Percentiles rank a stretch among this genome's conserved stretches.
Evolutionary conservation across 139 green algal species (phyloP).

Genomic region (Auxenochlorella pyrenoidosa): DNA sequence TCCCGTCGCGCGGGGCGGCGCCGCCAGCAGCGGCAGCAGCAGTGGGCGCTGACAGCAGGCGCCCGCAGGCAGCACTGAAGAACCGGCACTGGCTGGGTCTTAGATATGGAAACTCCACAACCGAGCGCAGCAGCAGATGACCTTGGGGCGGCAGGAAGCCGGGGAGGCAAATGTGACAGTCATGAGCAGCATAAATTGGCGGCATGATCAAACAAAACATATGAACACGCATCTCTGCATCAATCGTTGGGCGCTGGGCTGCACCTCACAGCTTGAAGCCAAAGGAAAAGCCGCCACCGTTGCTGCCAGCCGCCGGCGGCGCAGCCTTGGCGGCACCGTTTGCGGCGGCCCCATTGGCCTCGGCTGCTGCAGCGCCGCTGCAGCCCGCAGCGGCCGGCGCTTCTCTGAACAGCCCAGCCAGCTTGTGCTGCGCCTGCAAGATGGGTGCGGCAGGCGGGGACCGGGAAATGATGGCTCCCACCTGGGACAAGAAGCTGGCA

Average conservation of each 20-base stretch:
- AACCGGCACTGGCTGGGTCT: no score
- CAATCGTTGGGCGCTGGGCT: no score
- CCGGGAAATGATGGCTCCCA: no score
- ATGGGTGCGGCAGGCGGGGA: not conserved
- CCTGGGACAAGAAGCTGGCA: no score
- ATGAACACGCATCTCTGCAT: no score
- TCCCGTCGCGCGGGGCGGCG: not conserved
- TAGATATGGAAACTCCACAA: no score
- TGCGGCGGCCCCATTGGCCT: not conserved
- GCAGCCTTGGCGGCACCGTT: not conserved
- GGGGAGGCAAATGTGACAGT: no score
- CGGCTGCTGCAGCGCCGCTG: not conserved
- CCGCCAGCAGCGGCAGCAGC: not conserved
- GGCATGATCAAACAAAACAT: no score
- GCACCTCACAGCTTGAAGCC: not conserved
- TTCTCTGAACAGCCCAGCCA: conserved; percentile 34
- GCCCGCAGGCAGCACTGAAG: not conserved
- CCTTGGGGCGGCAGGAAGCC: no score
- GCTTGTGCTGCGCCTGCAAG: conserved; percentile 34
- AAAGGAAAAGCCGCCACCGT: conserved; percentile 5
- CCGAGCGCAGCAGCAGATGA: no score
- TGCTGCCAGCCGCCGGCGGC: not conserved
- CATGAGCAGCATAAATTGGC: not conserved
- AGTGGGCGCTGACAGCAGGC: not conserved
- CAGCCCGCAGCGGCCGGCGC: not conserved